These are phyloP conservation scores for Canna indica DNA, from an alignment of 176 grass and related monocot genomes.

Conservation along the genomic window DNA sequence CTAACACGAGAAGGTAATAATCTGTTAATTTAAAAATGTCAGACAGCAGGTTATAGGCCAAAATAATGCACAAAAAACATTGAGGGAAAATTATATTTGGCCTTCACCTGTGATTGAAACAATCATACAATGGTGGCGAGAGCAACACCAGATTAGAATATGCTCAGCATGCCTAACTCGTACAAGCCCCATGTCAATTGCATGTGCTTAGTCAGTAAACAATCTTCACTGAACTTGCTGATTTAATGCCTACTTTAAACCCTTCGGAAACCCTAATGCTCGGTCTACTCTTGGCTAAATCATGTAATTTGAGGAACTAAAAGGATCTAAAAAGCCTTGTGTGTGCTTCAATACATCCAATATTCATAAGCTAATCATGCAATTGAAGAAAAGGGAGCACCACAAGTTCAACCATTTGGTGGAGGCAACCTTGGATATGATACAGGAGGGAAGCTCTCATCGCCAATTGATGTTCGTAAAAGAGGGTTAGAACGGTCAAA, in stretches of 20 bases:
- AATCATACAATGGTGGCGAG: background rate
- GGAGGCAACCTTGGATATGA: background rate
- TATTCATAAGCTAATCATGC: background rate
- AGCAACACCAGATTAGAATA: too few species aligned
- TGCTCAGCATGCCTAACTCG: background rate
- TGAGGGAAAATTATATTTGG: background rate
- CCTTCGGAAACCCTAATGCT: too few species aligned
- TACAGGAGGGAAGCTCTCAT: conserved; percentile 17
- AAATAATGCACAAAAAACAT: background rate
- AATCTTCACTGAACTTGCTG: background rate
- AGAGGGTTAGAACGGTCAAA: conserved; percentile 81
- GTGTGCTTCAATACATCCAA: background rate
- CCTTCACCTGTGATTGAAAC: background rate
- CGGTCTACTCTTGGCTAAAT: background rate
- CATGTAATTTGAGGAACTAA: background rate
- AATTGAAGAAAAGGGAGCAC: background rate
- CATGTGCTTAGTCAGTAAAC: background rate
- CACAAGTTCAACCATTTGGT: conserved; percentile 1
- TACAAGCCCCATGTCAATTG: background rate
- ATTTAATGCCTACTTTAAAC: background rate
- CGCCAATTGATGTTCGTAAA: conserved; percentile 36
- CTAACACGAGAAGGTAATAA: too few species aligned
- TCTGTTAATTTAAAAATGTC: too few species aligned
- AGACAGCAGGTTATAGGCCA: background rate
- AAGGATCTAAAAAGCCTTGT: background rate